These are phyloP conservation scores for Dictyostelium brefeldianum DNA, from an alignment of 78 protist genomes.

Conservation along the genomic window DNA sequence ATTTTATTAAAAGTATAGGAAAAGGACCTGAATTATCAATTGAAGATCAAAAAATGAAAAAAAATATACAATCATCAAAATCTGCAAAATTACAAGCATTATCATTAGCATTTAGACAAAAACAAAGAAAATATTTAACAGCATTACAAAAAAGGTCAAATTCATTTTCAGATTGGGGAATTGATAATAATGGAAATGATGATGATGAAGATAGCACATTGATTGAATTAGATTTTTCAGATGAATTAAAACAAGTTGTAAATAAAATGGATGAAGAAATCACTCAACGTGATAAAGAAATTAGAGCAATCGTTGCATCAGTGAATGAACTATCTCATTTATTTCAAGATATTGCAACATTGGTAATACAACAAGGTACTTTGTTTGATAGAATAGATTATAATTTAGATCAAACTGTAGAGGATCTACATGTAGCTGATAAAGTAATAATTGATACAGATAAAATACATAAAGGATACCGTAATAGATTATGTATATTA, in stretches of 20 bases:
- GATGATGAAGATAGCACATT: not conserved
- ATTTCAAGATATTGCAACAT: constrained; percentile 28
- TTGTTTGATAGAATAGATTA: constrained; percentile 56
- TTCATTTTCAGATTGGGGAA: not conserved
- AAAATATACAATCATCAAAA: constrained; percentile 65
- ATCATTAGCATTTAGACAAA: constrained; percentile 48
- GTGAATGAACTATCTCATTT: constrained; percentile 30
- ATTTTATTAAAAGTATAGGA: constrained; percentile 39
- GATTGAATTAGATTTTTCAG: constrained; percentile 15
- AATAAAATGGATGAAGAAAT: constrained; percentile 6
- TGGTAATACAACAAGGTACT: constrained; percentile 63
- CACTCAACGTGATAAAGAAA: constrained; percentile 26
- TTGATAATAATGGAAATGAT: not conserved
- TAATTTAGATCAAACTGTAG: constrained; percentile 40
- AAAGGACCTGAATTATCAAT: constrained; percentile 5
- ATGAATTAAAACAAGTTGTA: not conserved
- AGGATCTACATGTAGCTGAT: not conserved
- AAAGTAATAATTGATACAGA: constrained; percentile 4
- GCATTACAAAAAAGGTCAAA: constrained; percentile 40
- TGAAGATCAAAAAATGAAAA: constrained; percentile 56
- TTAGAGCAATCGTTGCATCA: constrained; percentile 27
- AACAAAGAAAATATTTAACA: constrained; percentile 61
- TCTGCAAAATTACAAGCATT: constrained; percentile 34
- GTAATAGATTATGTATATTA: constrained; percentile 68
- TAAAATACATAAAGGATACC: constrained; percentile 25